Conservation (phyloP, 177 flowering plant genomes). For the Vitis hybrid region DNA sequence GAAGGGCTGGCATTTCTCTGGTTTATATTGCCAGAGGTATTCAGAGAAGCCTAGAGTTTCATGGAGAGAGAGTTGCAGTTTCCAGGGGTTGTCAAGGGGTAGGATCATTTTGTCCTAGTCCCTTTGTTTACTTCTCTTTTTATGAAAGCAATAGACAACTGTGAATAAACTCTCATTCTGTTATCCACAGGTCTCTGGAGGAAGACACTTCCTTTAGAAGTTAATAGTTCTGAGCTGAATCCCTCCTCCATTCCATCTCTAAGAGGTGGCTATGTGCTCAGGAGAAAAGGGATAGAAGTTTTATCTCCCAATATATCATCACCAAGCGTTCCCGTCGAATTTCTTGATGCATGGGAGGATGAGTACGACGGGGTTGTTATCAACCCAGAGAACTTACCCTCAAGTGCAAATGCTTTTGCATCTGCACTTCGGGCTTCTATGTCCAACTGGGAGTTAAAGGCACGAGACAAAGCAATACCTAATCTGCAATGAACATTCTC, state of each 20-base stretch:
- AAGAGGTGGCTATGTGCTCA: slow-evolving; percentile 6
- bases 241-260: slow-evolving; percentile 9
- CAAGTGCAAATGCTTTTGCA: slow-evolving; percentile 51
- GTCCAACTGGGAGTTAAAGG: slow-evolving; percentile 62
- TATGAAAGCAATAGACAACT: background rate
- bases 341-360: slow-evolving; percentile 61
- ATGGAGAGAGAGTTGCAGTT: slow-evolving; percentile 4
- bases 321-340: slow-evolving; percentile 24
- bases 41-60: slow-evolving; percentile 1
- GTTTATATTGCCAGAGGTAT: slow-evolving; percentile 3
- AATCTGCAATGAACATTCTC: too few relatives aligned
- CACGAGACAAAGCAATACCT: slow-evolving; percentile 7
- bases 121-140: background rate
- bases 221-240: slow-evolving; percentile 3
- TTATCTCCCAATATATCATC: slow-evolving; percentile 32
- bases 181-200: slow-evolving; percentile 15
- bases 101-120: background rate
- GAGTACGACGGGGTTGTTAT: slow-evolving; percentile 64
- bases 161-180: background rate
- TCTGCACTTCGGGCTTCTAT: slow-evolving; percentile 54
- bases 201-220: slow-evolving; percentile 2
- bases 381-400: slow-evolving; percentile 55
- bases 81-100: slow-evolving; percentile 12
- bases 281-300: slow-evolving; percentile 23
- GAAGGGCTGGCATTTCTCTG: slow-evolving; percentile 2